Evolutionary conservation across 2,329 filamentous ascomycete genomes (phyloP).

Genomic region (Diaporthe caulivora): DNA sequence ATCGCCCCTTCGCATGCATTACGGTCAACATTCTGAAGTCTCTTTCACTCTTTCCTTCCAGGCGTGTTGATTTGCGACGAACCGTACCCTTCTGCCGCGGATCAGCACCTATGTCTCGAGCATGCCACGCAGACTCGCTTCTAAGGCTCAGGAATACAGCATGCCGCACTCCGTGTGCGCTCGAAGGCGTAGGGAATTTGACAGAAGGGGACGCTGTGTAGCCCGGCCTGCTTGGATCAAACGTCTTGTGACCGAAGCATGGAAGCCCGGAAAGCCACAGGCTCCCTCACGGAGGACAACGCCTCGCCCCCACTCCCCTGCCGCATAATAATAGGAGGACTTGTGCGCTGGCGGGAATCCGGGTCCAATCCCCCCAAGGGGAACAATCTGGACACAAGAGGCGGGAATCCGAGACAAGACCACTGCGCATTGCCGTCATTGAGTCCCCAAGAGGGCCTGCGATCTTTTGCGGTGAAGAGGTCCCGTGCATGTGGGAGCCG

Average conservation of each 20-base stretch:
- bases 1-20: not conserved
- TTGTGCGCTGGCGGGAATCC: conserved; percentile 15
- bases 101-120: conserved; percentile 4
- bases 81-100: conserved; percentile 8
- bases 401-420: conserved; percentile 24
- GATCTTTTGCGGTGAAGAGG: conserved; percentile 30
- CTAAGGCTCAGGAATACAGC: not conserved
- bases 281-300: not conserved
- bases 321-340: not conserved
- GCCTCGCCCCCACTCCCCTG: not conserved
- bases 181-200: conserved; percentile 24
- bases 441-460: not conserved
- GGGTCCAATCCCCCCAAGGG: not conserved
- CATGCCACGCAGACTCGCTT: not conserved
- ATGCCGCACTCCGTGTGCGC: conserved; percentile 9
- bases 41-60: not conserved
- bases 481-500: conserved; percentile 1
- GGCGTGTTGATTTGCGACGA: not conserved
- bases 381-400: conserved; percentile 5
- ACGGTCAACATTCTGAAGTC: not conserved
- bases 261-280: conserved; percentile 18
- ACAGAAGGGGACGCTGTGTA: conserved; percentile 29
- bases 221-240: conserved; percentile 7
- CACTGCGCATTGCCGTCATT: conserved; percentile 23
- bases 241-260: conserved; percentile 26